These are phyloP conservation scores for Cladobotryum protrusum DNA, from an alignment of 2,329 filamentous ascomycete species.

Conservation along the genomic window DNA sequence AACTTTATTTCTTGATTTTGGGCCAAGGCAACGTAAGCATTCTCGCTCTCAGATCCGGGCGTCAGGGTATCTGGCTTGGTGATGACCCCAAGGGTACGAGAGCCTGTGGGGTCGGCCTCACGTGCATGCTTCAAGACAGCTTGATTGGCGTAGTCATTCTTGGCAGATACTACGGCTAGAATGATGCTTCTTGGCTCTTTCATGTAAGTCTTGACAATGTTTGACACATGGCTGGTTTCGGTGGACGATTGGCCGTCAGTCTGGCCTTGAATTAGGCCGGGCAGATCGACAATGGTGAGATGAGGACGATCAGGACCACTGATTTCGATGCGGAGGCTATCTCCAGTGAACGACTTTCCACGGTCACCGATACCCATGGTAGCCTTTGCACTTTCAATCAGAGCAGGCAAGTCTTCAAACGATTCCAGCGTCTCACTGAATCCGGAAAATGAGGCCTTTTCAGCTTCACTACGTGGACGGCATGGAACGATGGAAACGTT, in stretches of 20 bases:
- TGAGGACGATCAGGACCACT: conserved; percentile 21
- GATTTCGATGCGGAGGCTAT: conserved; percentile 22
- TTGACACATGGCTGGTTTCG: conserved; percentile 28
- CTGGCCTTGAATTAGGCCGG: conserved; percentile 35
- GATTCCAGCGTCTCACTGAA: conserved; percentile 7
- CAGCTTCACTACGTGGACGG: background rate
- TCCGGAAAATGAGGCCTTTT: conserved; percentile 5
- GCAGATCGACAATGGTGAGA: conserved; percentile 43
- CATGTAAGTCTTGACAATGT: conserved; percentile 37
- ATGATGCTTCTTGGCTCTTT: conserved; percentile 36
- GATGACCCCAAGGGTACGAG: conserved; percentile 49
- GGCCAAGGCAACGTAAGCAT: conserved; percentile 34
- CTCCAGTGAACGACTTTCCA: conserved; percentile 34
- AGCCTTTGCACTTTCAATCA: conserved; percentile 35
- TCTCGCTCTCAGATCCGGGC: conserved; percentile 32
- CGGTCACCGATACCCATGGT: conserved; percentile 43
- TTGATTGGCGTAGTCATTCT: conserved; percentile 43
- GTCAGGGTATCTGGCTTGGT: conserved; percentile 47
- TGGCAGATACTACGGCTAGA: conserved; percentile 37
- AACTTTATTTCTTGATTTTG: conserved; percentile 42
- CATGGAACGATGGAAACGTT: conserved; percentile 18
- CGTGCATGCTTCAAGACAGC: conserved; percentile 43
- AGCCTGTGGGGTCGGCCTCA: conserved; percentile 19
- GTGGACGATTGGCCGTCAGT: conserved; percentile 27
- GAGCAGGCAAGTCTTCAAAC: conserved; percentile 10